phyloP scores from a whole-genome alignment of 768 basidiomycete genomes.

The Suillus hirtellus region DNA sequence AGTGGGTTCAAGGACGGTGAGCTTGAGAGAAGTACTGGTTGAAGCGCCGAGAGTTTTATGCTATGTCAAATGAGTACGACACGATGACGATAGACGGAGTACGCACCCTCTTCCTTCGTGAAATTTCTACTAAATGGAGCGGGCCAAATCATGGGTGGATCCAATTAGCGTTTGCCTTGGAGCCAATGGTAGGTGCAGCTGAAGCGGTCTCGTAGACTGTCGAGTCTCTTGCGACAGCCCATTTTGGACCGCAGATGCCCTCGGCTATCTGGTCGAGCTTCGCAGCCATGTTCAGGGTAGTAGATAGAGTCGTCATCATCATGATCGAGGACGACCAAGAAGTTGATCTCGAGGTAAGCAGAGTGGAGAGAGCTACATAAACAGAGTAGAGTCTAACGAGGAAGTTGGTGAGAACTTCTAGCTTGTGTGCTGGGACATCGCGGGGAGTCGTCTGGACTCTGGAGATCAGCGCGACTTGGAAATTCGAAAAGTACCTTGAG shows the following conservation, averaged over 20 bases:
- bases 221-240: constrained; percentile 95
- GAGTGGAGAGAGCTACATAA: constrained; percentile 98
- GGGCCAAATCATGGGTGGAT: constrained; percentile 96
- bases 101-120: constrained; percentile 82
- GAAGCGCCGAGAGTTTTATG: constrained; percentile 97
- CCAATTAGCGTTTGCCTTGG: constrained; percentile 81
- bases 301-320: constrained; percentile 61
- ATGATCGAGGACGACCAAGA: constrained; percentile 85
- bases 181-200: constrained; percentile 38
- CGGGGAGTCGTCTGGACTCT: constrained; percentile 58
- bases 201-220: constrained; percentile 63
- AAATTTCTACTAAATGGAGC: constrained; percentile 96
- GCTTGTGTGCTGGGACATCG: constrained; percentile 79
- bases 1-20: constrained; percentile 92
- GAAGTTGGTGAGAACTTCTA: constrained; percentile 93
- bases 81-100: neutral
- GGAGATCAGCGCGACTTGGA: constrained; percentile 72
- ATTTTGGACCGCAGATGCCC: constrained; percentile 96
- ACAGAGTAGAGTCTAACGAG: constrained; percentile 93
- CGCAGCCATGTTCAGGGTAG: constrained; percentile 99
- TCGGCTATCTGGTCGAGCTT: constrained; percentile 99
- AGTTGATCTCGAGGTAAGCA: constrained; percentile 99
- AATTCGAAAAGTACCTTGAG: constrained; percentile 53
- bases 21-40: constrained; percentile 96
- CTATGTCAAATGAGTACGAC: constrained; percentile 30